Base-by-base conservation (phyloP, 371 early-diverging fungal species). In the Chytridium lagenaria region DNA sequence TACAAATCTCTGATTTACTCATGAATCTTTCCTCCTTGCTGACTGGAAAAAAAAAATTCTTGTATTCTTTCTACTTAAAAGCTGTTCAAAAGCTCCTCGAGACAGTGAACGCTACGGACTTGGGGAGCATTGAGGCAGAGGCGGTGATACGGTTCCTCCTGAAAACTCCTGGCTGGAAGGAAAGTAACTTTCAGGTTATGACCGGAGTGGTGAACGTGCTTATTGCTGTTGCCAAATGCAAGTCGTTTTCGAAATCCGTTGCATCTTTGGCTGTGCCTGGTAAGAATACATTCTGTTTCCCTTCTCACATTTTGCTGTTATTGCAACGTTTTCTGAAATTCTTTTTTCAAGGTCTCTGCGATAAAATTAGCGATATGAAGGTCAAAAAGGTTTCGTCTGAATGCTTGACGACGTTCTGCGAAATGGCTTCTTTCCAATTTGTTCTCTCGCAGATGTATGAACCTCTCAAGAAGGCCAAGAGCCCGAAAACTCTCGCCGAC, bases 291-390 rank as follows among this genome's bases (percentile, higher is more conserved):
- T 33, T 50, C n/a, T n/a, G n/a, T n/a, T n/a, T n/a, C n/a, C n/a
- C n/a, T n/a, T n/a, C n/a, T n/a, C n/a, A n/a, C n/a, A n/a, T n/a
- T n/a, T n/a, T n/a, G n/a, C n/a, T n/a, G n/a, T n/a, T n/a, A n/a
- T n/a, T n/a, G n/a, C n/a, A 70, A 7, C 2, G 26, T 63, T 31
- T 44, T 44, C 19, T 31, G 15, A 34, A 34, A 16, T 49, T 38
- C 59, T 19, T 49, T 16, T 19, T 12, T 28, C 10, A 1, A 88
- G 91, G 86, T 0, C 81, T 95, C 52, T 91, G 88, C 0, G 98
- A 96, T 72, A 97, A 96, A 79, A 84, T 98, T 31, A 94, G 96
- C 22, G 98, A 98, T 72, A 91, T 94, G 73, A 98, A 98, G 78
- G 83, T 96, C 33, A 96, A 95, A 74, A 92, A 90, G 33, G 86